Base-by-base conservation (phyloP, 1,284 basidiomycete genomes). In the Ceratobasidium sp. region DNA sequence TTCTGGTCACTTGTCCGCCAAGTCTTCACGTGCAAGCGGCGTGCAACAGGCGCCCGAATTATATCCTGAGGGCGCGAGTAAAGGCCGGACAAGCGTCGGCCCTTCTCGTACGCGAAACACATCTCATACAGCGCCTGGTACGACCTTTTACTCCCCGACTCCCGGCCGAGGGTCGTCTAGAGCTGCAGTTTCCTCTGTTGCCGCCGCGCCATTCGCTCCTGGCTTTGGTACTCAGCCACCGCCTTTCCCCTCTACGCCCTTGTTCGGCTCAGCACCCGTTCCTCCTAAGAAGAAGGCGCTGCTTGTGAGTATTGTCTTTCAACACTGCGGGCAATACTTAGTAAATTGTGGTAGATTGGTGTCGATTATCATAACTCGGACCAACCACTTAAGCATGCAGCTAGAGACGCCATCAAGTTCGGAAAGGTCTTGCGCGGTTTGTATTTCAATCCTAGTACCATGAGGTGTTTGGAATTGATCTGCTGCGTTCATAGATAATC, bases 291-390 rank as follows among this genome's bases (percentile, higher is more conserved):
- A 54, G n/a, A 73, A 63, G 58, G 71, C 47, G 8, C 26, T 64
- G 31, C 60, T 74, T 33, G 71, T 74, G 42, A 64, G 71, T 64
- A n/a, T n/a, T n/a, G n/a, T n/a, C n/a, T n/a, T n/a, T n/a, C n/a
- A n/a, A n/a, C n/a, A n/a, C n/a, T n/a, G n/a, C n/a, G n/a, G n/a
- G n/a, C n/a, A n/a, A n/a, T n/a, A n/a, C n/a, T n/a, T n/a, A n/a
- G n/a, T n/a, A n/a, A n/a, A n/a, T n/a, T 10, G 42, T 45, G 42
- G 28, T 61, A 74, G 71, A 45, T 74, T 64, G 71, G 71, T 2
- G 31, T 74, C n/a, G 63, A 74, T 35, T 64, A 74, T 64, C 31
- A 23, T 17, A 51, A 6, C 4, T 26, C 31, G 13, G 8, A 53
- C 13, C 3, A 23, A 11, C n/a, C 26, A 17, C 54, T 74, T 3